These are phyloP conservation scores for Argentina anserina DNA, from an alignment of 306 rosid genomes.

Conservation along the genomic window DNA sequence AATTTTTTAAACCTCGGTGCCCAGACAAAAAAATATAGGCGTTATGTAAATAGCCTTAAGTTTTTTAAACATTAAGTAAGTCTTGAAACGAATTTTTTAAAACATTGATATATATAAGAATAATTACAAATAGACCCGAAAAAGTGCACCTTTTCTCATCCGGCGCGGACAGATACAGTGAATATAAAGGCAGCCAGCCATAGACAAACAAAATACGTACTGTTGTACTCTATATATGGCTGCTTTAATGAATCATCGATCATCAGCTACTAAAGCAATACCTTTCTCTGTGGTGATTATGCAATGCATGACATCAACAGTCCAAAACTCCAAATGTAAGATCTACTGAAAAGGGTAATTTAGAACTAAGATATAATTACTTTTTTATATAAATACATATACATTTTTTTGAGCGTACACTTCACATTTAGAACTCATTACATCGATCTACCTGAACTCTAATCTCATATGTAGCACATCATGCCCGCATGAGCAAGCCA, in stretches of 20 bases:
- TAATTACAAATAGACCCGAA: too few species aligned
- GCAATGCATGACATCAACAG: not conserved
- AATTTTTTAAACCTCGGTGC: too few species aligned
- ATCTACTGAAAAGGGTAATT: not conserved
- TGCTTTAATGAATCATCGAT: conserved; percentile 3
- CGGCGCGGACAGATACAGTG: too few species aligned
- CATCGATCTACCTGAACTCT: not conserved
- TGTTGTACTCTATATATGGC: too few species aligned
- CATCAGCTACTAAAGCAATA: not conserved
- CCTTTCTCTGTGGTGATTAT: not conserved
- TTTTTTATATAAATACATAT: not conserved
- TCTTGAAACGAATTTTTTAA: too few species aligned
- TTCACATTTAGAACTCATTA: not conserved
- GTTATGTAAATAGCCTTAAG: too few species aligned
- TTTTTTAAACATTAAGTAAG: too few species aligned
- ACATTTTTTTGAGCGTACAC: not conserved
- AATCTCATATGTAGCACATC: not conserved
- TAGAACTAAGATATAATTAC: not conserved
- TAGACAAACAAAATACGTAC: not conserved
- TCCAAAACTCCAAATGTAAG: not conserved
- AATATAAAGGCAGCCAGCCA: not conserved
- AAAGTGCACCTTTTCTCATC: too few species aligned
- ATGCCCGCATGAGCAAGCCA: not conserved
- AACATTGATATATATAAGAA: too few species aligned
- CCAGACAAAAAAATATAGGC: too few species aligned